These are phyloP conservation scores for Aspergillus alliaceus DNA, from an alignment of 2,329 filamentous ascomycete species.

Conservation along the genomic window DNA sequence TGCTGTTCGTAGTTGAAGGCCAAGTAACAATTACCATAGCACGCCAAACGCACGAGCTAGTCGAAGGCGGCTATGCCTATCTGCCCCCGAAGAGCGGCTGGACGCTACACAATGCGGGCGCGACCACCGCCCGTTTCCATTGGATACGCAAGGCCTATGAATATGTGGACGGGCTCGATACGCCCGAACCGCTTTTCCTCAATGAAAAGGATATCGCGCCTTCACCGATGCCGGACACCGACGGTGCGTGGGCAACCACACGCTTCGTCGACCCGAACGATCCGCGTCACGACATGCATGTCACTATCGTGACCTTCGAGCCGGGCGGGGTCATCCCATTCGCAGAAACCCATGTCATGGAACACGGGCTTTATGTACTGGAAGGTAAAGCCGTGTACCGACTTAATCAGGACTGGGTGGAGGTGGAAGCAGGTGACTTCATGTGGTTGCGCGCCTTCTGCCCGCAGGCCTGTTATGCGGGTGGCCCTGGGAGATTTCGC, in stretches of 20 bases:
- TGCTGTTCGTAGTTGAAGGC: constrained; percentile 24
- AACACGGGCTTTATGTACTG: constrained; percentile 25
- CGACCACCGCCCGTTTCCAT: constrained; percentile 23
- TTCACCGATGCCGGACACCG: constrained; percentile 22
- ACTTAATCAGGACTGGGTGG: constrained; percentile 27
- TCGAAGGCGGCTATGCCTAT: constrained; percentile 25
- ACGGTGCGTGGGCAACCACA: constrained; percentile 25
- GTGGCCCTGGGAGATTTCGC: constrained; percentile 25
- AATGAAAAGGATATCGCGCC: constrained; percentile 25
- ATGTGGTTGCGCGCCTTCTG: constrained; percentile 30
- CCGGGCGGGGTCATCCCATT: constrained; percentile 25
- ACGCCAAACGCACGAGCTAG: constrained; percentile 17
- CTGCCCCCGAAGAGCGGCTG: constrained; percentile 25
- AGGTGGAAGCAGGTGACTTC: constrained; percentile 27
- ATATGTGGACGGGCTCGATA: constrained; percentile 19
- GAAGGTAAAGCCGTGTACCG: constrained; percentile 27
- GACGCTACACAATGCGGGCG: constrained; percentile 21
- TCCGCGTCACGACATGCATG: constrained; percentile 27
- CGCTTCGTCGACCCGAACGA: constrained; percentile 25
- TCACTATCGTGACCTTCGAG: constrained; percentile 26
- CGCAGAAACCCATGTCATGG: constrained; percentile 28
- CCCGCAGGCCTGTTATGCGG: constrained; percentile 26
- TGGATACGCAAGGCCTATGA: constrained; percentile 27
- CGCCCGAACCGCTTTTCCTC: constrained; percentile 23
- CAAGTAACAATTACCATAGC: constrained; percentile 20